Evolutionary conservation across 495 filamentous ascomycete genomes (phyloP).

Genomic region (Parathielavia appendiculata): DNA sequence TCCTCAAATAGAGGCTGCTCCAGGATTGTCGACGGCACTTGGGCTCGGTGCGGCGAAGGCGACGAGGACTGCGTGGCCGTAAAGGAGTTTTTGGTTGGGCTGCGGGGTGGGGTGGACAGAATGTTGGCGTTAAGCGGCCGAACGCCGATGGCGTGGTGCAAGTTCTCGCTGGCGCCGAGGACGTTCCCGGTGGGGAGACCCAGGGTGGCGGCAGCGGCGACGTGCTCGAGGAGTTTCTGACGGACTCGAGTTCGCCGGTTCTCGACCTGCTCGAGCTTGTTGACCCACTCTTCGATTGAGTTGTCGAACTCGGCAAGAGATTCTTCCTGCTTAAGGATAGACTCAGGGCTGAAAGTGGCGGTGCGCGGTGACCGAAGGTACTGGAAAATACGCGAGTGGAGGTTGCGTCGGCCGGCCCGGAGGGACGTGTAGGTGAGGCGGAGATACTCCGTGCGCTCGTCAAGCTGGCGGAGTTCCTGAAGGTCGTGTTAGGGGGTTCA

Average conservation of each 20-base stretch:
- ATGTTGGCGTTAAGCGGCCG: conserved; percentile 33
- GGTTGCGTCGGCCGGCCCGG: conserved; percentile 58
- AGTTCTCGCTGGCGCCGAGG: conserved; percentile 34
- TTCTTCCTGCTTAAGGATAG: conserved; percentile 69
- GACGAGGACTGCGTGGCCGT: conserved; percentile 29
- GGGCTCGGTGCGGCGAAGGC: conserved; percentile 41
- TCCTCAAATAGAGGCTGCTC: conserved; percentile 43
- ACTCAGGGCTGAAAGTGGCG: conserved; percentile 61
- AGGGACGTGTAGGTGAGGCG: conserved; percentile 64
- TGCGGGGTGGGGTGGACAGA: conserved; percentile 46
- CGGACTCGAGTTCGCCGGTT: conserved; percentile 62
- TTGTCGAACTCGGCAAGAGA: conserved; percentile 63
- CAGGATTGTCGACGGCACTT: conserved; percentile 47
- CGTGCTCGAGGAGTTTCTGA: conserved; percentile 73
- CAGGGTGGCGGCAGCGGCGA: conserved; percentile 56
- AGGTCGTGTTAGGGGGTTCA: conserved; percentile 25
- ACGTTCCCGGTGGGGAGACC: conserved; percentile 28
- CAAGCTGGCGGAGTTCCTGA: conserved; percentile 62
- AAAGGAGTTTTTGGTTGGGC: conserved; percentile 38
- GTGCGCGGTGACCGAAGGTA: conserved; percentile 59
- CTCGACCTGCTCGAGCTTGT: conserved; percentile 69
- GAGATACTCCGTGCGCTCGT: conserved; percentile 67
- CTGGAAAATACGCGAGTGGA: conserved; percentile 63
- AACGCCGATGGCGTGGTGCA: conserved; percentile 40
- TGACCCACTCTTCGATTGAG: conserved; percentile 72